Base-by-base conservation (phyloP, 768 basidiomycete species). In the Russula ochroleuca region DNA sequence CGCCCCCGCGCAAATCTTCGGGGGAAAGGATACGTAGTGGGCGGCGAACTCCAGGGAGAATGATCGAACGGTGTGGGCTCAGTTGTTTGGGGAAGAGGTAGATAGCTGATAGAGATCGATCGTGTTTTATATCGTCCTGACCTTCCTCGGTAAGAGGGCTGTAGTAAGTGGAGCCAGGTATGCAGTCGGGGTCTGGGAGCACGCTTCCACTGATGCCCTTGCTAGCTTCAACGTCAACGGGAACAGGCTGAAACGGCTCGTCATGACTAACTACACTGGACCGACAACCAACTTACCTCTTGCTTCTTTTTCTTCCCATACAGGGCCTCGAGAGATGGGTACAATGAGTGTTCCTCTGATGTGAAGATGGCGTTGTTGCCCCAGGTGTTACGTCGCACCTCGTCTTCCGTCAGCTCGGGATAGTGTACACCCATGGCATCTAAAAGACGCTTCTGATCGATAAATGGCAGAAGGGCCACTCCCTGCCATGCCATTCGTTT, bases 401-500 rank as follows among this genome's bases (percentile, higher is more conserved):
- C 95, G 11, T 90, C 92, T 62, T 92, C 88, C 0, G 82, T 83
- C 50, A 99, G 80, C 52, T 83, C 68, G 56, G 79, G 75, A 72
- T 88, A 88, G 66, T 78, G 80, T 14, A 79, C 73, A 9, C 79
- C 82, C 88, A 99, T 93, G 4, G 94, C 92, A 38, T 84, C 86
- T 59, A 98, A 77, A 28, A 99, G 76, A 38, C 94, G 83, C 60
- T 81, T 81, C 73, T 87, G 81, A 71, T 98, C 92, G 66, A 99
- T 98, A 79, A 98, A 99, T 0, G 97, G 95, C 23, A 99, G 79
- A 10, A 99, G 78, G 0, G 97, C 95, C 61, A 99, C 94, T 59
- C 97, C 97, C 75, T 99, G 96, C 97, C 97, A 99, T 8, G 91
- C 81, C 95, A 98, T 98, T 76, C 90, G 92, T 78, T 98, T 98